phyloP scores from a whole-genome alignment of 2,329 filamentous ascomycete genomes.

The Venturia carpophila region DNA sequence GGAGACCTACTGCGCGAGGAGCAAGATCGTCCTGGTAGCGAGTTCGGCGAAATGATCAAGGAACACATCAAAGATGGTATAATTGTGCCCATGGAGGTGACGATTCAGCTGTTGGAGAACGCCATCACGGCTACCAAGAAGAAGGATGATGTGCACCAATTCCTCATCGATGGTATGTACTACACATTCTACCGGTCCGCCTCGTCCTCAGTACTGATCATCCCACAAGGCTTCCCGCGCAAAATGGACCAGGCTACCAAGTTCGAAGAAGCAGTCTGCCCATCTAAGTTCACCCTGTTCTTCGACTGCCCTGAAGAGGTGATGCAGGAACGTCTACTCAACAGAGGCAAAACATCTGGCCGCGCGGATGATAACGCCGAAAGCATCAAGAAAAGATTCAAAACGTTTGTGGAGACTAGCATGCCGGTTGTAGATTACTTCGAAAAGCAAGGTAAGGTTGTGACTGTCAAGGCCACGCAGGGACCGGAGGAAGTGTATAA shows the following conservation, averaged over 20 bases:
- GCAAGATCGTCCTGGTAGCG: conserved; percentile 74
- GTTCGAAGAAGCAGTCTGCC: conserved; percentile 85
- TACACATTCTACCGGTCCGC: neutral
- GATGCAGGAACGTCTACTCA: conserved; percentile 75
- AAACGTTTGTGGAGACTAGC: conserved; percentile 86
- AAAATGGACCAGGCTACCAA: conserved; percentile 95
- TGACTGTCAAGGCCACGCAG: conserved; percentile 68
- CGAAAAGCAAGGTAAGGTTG: conserved; percentile 65
- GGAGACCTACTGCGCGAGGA: conserved; percentile 91
- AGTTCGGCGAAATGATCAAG: conserved; percentile 90
- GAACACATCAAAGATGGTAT: conserved; percentile 87
- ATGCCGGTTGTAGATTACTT: conserved; percentile 95
- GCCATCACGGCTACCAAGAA: conserved; percentile 70
- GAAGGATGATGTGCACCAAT: conserved; percentile 55
- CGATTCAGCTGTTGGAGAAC: conserved; percentile 86
- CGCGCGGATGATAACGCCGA: conserved; percentile 90
- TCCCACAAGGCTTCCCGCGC: conserved; percentile 66
- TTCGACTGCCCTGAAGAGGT: conserved; percentile 86
- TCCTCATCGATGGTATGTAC: conserved; percentile 55
- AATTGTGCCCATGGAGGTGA: conserved; percentile 99
- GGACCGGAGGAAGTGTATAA: conserved; percentile 57
- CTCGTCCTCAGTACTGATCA: neutral
- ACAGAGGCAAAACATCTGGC: conserved; percentile 88
- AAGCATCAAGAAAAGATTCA: conserved; percentile 93
- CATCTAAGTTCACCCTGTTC: conserved; percentile 79